These are phyloP conservation scores for Plectosphaerella sp. DNA, from an alignment of 2,329 filamentous ascomycete genomes.

Conservation along the genomic window DNA sequence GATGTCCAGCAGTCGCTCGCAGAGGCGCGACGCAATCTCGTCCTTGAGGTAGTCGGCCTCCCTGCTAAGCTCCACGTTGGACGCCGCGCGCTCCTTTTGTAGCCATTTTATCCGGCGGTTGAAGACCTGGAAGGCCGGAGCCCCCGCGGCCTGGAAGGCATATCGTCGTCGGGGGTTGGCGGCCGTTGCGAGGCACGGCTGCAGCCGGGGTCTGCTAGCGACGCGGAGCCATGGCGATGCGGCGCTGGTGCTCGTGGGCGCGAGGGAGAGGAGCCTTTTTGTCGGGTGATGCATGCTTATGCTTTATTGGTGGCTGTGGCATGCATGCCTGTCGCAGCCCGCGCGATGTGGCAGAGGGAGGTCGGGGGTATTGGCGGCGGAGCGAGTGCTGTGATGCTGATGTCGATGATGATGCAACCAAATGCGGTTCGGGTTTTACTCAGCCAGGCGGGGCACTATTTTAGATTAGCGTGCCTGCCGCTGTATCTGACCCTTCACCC, in stretches of 20 bases:
- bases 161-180: slow-evolving; percentile 49
- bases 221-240: slow-evolving; percentile 1
- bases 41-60: slow-evolving; percentile 90
- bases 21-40: slow-evolving; percentile 79
- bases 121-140: slow-evolving; percentile 84
- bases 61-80: slow-evolving; percentile 65
- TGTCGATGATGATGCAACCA: too few species aligned
- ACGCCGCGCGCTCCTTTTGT: slow-evolving; percentile 83
- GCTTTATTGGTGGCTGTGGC: neutral
- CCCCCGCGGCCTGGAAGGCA: slow-evolving; percentile 73
- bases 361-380: too few species aligned
- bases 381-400: too few species aligned
- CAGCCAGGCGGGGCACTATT: too few species aligned
- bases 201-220: neutral
- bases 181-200: neutral
- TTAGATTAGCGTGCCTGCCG: too few species aligned
- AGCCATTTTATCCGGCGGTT: slow-evolving; percentile 82
- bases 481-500: too few species aligned
- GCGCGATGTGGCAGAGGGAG: too few species aligned
- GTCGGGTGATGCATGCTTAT: slow-evolving; percentile 8
- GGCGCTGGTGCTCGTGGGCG: neutral
- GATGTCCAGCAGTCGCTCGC: slow-evolving; percentile 90
- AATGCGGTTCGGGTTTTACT: too few species aligned
- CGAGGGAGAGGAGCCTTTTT: slow-evolving; percentile 7
- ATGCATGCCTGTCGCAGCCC: neutral